phyloP scores from a whole-genome alignment of 2,329 filamentous ascomycete genomes.

The Didymosphaeria variabile region DNA sequence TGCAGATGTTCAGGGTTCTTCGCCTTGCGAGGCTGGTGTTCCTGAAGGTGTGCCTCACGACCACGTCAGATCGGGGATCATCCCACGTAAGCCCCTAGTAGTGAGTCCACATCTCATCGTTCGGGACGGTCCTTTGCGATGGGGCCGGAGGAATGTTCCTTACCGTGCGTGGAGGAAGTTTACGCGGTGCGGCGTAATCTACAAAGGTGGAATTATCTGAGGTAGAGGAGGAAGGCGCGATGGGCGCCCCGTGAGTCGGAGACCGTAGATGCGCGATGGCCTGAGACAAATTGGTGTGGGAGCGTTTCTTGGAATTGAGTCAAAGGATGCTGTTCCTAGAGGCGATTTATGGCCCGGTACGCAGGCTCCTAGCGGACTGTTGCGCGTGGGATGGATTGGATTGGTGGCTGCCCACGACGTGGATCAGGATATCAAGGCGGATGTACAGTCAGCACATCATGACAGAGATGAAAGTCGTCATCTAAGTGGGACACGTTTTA shows the following conservation, averaged over 20 bases:
- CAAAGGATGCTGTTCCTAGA: constrained; percentile 3
- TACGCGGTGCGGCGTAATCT: not conserved
- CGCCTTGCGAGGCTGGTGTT: constrained; percentile 8
- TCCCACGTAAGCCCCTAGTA: constrained; percentile 16
- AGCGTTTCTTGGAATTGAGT: not conserved
- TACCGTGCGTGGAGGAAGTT: constrained; percentile 10
- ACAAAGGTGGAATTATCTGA: not conserved
- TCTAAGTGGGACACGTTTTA: too few species aligned
- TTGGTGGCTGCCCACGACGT: not conserved
- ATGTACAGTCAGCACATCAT: not conserved
- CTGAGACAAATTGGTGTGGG: not conserved
- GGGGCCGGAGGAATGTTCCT: not conserved
- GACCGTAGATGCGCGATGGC: not conserved
- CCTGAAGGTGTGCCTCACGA: constrained; percentile 4
- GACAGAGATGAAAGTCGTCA: too few species aligned
- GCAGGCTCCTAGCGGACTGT: not conserved
- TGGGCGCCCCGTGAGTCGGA: not conserved
- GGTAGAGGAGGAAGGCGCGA: constrained; percentile 5
- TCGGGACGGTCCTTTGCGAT: constrained; percentile 18
- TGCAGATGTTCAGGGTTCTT: not conserved
- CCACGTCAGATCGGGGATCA: constrained; percentile 13
- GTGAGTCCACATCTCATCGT: constrained; percentile 8
- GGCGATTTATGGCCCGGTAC: not conserved
- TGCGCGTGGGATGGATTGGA: not conserved
- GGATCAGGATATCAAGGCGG: not conserved